Evolutionary conservation across 2,329 filamentous ascomycete species (phyloP), one percentile per base, ranked within the genome.

Genomic region (Canariomyces notabilis): DNA sequence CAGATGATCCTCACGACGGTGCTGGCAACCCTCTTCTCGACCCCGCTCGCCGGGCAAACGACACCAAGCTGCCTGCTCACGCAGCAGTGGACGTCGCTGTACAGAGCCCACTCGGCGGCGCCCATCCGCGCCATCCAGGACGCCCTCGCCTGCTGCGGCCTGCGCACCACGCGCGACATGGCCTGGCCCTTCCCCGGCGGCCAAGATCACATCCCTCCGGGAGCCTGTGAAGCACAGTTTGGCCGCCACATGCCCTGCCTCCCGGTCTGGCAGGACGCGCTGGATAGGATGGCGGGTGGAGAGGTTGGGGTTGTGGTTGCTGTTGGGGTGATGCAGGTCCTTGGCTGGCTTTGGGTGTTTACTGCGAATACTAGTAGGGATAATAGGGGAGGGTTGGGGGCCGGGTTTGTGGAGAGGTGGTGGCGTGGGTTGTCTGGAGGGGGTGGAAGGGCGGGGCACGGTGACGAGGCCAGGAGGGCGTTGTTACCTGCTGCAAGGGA

Each of bases 61-160:
- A 67, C 44, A 58, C 61, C 14, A 50, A 64, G 14, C 64, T 87
- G 83, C 59, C 65, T 68, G 1, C 63, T 87, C n/a, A 67, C 77
- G 7, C 66, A 67, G 3, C 62, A 61, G 32, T 88, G 84, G 84
- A 65, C 69, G 54, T 52, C 48, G 2, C 59, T 86, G 47, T 87
- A 71, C 55, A 61, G 53, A 0, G 54, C 57, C 0, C 78, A 81
- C 49, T 68, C 85, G 44, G 70, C 52, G 1, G 52, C 55, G 1
- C 62, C 70, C 2, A 75, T 88, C 46, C 67, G 72, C 34, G 62
- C 65, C 2, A 82, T 89, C 41, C 85, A 89, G 57, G 80, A 88
- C 58, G 62, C 72, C 0, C 74, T 86, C 23, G 60, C 74, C 6
- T 89, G 85, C 66, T 89, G 85, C 54, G 85, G 85, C 0, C 68